phyloP scores from a whole-genome alignment of 331 rosid species.

The Cydonia oblonga region DNA sequence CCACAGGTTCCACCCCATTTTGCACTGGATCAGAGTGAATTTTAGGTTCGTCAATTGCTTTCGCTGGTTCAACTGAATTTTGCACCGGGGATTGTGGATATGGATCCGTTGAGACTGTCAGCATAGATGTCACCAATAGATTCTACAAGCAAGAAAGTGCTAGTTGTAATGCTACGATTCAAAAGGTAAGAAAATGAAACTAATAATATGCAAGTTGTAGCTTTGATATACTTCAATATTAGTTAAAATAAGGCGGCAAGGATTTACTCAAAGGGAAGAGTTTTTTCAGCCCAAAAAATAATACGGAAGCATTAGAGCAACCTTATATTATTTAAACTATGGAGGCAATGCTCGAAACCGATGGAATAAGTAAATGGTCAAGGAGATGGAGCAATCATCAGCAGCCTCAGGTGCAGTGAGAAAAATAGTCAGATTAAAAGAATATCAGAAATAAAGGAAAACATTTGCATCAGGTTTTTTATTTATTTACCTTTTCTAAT shows the following conservation, averaged over 20 bases:
- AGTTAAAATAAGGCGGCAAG: not conserved
- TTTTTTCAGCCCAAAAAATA: too few species aligned
- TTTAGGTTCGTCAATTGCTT: conserved; percentile 36
- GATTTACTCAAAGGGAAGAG: not conserved
- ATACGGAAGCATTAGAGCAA: too few species aligned
- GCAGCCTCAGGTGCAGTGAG: too few species aligned
- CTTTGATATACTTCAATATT: not conserved
- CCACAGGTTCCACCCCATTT: conserved; percentile 52
- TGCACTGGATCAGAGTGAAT: conserved; percentile 20
- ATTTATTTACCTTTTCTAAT: conserved; percentile 68
- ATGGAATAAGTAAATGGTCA: too few species aligned
- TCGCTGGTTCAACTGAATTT: conserved; percentile 32
- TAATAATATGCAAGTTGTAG: not conserved
- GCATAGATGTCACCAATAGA: conserved; percentile 72
- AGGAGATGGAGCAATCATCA: too few species aligned
- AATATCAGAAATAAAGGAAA: not conserved
- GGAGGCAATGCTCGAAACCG: too few species aligned
- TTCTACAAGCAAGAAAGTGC: conserved; percentile 39
- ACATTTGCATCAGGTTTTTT: not conserved
- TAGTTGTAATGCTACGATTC: not conserved
- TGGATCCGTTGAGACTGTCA: conserved; percentile 43
- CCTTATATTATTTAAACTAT: too few species aligned
- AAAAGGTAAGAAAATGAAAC: not conserved
- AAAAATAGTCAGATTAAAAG: not conserved
- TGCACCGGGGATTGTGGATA: conserved; percentile 28